Percentiles rank a stretch among this genome's conserved stretches.
Conservation (phyloP, 768 basidiomycete species). For the Russula dissimulans region DNA sequence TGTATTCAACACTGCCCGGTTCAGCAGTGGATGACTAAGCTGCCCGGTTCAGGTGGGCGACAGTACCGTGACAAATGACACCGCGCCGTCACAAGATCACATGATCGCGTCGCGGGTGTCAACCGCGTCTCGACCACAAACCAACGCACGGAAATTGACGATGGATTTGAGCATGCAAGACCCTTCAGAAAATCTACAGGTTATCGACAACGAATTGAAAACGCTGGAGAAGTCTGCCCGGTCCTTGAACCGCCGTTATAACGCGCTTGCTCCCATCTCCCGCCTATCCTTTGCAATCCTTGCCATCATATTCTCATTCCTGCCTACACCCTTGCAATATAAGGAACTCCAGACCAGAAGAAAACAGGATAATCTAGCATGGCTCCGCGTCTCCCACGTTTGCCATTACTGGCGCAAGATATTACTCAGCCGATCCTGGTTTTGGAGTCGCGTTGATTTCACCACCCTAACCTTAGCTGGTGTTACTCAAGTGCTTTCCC, state of each 20-base stretch:
- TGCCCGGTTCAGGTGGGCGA: too few relatives aligned
- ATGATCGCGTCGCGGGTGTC: too few relatives aligned
- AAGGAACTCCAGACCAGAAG: too few relatives aligned
- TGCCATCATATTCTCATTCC: background rate
- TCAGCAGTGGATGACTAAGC: too few relatives aligned
- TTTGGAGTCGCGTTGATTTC: constrained; percentile 7
- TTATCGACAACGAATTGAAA: background rate
- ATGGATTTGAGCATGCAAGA: too few relatives aligned
- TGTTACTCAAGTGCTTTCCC: background rate
- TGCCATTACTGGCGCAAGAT: constrained; percentile 12
- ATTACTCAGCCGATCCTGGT: background rate
- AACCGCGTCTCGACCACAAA: too few relatives aligned
- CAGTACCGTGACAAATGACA: too few relatives aligned
- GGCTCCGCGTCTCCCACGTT: constrained; percentile 6
- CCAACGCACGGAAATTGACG: too few relatives aligned
- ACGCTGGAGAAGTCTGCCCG: background rate
- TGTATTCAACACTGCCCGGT: too few relatives aligned
- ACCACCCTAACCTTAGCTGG: background rate
- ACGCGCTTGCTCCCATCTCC: constrained; percentile 1
- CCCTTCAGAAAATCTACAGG: background rate
- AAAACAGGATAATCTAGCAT: background rate
- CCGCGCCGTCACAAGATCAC: too few relatives aligned
- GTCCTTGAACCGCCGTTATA: background rate
- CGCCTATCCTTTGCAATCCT: constrained; percentile 2
- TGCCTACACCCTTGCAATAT: background rate